Evolutionary conservation across 352 stramenopile species (phyloP).

Genomic region (Phytophthora colocasiae): DNA sequence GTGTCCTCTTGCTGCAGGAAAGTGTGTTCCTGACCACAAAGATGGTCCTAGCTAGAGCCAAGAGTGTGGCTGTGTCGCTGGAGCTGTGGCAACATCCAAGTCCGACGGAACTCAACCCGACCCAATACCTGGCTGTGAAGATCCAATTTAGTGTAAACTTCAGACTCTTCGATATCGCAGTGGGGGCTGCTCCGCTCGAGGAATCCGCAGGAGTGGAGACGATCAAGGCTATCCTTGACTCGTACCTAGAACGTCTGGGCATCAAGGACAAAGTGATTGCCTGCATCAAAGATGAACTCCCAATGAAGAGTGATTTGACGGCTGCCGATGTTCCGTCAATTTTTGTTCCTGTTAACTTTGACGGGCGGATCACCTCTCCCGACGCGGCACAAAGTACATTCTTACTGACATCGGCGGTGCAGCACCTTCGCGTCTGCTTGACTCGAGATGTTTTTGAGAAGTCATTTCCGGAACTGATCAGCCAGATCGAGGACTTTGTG

Average conservation of each 20-base stretch:
- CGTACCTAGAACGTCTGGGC: conserved; percentile 62
- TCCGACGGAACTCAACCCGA: conserved; percentile 33
- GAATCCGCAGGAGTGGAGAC: conserved; percentile 47
- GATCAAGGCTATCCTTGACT: conserved; percentile 58
- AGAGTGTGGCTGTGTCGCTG: conserved; percentile 71
- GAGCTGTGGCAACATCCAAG: conserved; percentile 69
- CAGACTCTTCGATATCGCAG: conserved; percentile 63
- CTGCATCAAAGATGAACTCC: conserved; percentile 64
- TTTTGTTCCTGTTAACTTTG: conserved; percentile 64
- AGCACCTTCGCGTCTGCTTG: conserved; percentile 62
- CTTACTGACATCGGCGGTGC: conserved; percentile 62
- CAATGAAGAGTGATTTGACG: conserved; percentile 43
- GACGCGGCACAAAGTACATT: conserved; percentile 59
- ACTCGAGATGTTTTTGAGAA: conserved; percentile 58
- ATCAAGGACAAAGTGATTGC: conserved; percentile 84
- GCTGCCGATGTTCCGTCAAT: conserved; percentile 59
- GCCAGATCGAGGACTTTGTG: conserved; percentile 63
- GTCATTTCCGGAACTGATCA: conserved; percentile 61
- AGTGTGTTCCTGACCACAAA: conserved; percentile 75
- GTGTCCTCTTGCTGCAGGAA: conserved; percentile 72
- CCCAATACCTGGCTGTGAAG: conserved; percentile 72
- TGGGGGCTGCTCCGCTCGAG: conserved; percentile 61
- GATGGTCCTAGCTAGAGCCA: conserved; percentile 62
- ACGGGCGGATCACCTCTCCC: conserved; percentile 47
- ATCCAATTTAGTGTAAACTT: conserved; percentile 86